phyloP scores from a whole-genome alignment of 768 basidiomycete species.

The Boletus subcaerulescens region DNA sequence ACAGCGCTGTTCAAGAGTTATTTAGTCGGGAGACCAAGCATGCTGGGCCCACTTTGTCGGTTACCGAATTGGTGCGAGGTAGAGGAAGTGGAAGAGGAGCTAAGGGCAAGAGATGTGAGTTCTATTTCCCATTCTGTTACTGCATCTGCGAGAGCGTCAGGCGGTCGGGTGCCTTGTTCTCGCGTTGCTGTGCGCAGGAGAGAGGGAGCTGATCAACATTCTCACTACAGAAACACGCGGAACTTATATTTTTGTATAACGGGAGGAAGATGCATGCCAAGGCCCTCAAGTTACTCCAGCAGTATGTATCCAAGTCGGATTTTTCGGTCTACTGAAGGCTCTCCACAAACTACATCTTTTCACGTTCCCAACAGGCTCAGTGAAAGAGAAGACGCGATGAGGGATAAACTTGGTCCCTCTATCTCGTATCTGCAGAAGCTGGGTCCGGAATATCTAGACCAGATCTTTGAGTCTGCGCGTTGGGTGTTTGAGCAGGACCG shows the following conservation, averaged over 20 bases:
- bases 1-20: slow-evolving; percentile 95
- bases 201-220: background rate
- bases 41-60: slow-evolving; percentile 85
- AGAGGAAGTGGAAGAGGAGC: slow-evolving; percentile 84
- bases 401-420: slow-evolving; percentile 80
- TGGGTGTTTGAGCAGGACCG: slow-evolving; percentile 83
- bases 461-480: slow-evolving; percentile 75
- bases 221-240: slow-evolving; percentile 73
- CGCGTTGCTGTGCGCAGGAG: background rate
- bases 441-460: slow-evolving; percentile 74
- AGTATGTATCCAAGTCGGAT: slow-evolving; percentile 48
- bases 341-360: background rate
- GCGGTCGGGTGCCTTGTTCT: background rate
- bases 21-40: slow-evolving; percentile 71
- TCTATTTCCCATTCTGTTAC: background rate
- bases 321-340: background rate
- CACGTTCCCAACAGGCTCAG: slow-evolving; percentile 55
- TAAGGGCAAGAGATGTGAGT: slow-evolving; percentile 73
- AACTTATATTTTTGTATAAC: slow-evolving; percentile 87
- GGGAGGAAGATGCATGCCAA: slow-evolving; percentile 95
- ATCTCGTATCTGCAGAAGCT: slow-evolving; percentile 90
- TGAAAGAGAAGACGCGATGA: slow-evolving; percentile 69
- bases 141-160: background rate
- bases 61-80: slow-evolving; percentile 98
- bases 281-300: slow-evolving; percentile 77